Evolutionary conservation across 805 yeast species (phyloP).

Genomic region (Sugiyamaella mastotermitis): DNA sequence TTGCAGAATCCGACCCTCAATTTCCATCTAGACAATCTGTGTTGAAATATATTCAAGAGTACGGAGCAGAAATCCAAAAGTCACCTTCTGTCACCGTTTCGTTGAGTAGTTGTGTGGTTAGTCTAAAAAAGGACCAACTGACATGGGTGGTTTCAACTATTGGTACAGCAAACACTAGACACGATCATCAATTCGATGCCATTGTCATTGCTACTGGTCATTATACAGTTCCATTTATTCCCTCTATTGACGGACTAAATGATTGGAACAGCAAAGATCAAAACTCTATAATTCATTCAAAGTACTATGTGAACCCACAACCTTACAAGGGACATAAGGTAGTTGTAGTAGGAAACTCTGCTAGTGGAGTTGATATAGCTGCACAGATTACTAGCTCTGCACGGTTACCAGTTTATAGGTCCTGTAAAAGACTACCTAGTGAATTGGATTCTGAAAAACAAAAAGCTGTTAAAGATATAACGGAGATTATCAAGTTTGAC

Average conservation of each 20-base stretch:
- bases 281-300: constrained; percentile 49
- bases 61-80: constrained; percentile 39
- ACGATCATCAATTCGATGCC: constrained; percentile 43
- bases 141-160: constrained; percentile 31
- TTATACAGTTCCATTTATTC: constrained; percentile 55
- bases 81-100: constrained; percentile 27
- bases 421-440: constrained; percentile 35
- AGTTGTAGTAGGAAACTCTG: constrained; percentile 68
- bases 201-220: constrained; percentile 62
- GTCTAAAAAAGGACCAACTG: constrained; percentile 42
- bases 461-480: constrained; percentile 38
- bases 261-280: constrained; percentile 43
- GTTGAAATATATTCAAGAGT: constrained; percentile 51
- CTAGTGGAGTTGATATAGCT: constrained; percentile 72
- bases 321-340: constrained; percentile 42
- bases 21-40: constrained; percentile 64
- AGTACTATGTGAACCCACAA: constrained; percentile 44
- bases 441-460: background rate
- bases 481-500: constrained; percentile 39
- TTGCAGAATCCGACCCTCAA: constrained; percentile 30
- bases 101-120: constrained; percentile 44
- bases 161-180: constrained; percentile 1
- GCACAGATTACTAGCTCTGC: constrained; percentile 42
- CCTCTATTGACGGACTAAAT: constrained; percentile 47
- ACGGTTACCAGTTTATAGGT: constrained; percentile 34